These are phyloP conservation scores for Skeletonema menzelii DNA, from an alignment of 108 stramenopile species.

Conservation along the genomic window DNA sequence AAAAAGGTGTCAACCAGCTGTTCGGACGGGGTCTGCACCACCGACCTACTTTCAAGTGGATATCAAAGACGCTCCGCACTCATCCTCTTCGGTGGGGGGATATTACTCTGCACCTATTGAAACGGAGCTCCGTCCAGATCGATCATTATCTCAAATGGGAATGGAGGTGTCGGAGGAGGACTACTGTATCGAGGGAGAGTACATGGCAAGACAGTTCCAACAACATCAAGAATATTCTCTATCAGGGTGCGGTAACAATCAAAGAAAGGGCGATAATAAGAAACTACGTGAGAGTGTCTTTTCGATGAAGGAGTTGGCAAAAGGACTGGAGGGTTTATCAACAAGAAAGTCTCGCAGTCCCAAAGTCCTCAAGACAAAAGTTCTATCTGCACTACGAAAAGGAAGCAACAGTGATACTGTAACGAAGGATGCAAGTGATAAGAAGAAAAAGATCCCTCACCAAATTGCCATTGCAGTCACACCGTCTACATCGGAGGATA, in stretches of 20 bases:
- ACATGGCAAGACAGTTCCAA: neutral
- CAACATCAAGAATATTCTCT: neutral
- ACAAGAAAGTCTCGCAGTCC: constrained; percentile 1
- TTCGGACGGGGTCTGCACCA: neutral
- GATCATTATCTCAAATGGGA: constrained; percentile 25
- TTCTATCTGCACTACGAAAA: neutral
- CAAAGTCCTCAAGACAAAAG: neutral
- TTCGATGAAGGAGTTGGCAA: neutral
- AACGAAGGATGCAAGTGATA: neutral
- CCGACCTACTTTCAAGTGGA: neutral
- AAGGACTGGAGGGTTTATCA: neutral
- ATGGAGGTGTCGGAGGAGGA: constrained; percentile 39
- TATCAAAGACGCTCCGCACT: neutral
- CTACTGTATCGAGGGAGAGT: constrained; percentile 30
- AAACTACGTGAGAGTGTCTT: neutral
- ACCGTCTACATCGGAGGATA: constrained; percentile 3
- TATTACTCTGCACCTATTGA: constrained; percentile 1
- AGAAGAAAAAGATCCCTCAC: neutral
- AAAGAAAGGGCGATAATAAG: neutral
- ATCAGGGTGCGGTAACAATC: neutral
- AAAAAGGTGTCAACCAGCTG: no score
- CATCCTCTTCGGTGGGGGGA: neutral
- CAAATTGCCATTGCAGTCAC: neutral
- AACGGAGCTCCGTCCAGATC: constrained; percentile 6
- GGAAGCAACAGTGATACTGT: neutral